Evolutionary conservation across 2,329 filamentous ascomycete species (phyloP).

Genomic region (Gyromitra esculenta): DNA sequence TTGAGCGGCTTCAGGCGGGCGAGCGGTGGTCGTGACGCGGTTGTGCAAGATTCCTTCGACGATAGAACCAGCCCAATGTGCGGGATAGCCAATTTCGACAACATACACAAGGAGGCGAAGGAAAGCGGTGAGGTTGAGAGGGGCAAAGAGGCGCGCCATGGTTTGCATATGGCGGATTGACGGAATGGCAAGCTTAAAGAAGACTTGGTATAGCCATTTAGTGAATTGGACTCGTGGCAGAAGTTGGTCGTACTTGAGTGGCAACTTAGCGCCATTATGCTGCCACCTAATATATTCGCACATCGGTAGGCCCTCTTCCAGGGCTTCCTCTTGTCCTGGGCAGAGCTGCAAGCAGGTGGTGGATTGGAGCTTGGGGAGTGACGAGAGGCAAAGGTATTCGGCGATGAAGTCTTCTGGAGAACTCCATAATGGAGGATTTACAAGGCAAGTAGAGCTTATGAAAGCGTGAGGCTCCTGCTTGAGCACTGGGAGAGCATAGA

Average conservation of each 20-base stretch:
- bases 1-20: constrained; percentile 12
- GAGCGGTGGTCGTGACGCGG: constrained; percentile 28
- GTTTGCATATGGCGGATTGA: constrained; percentile 9
- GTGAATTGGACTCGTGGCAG: constrained; percentile 29
- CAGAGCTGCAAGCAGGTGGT: constrained; percentile 35
- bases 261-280: background rate
- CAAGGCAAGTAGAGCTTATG: constrained; percentile 32
- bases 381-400: constrained; percentile 45
- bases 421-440: constrained; percentile 38
- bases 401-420: constrained; percentile 30
- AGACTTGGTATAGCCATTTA: constrained; percentile 45
- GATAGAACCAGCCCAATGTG: constrained; percentile 36
- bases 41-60: constrained; percentile 44
- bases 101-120: constrained; percentile 31
- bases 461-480: constrained; percentile 36
- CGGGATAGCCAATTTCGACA: constrained; percentile 41
- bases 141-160: constrained; percentile 26
- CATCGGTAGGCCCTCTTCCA: constrained; percentile 33
- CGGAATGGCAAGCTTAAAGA: constrained; percentile 46
- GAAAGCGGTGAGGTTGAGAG: constrained; percentile 45
- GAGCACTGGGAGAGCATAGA: constrained; percentile 46
- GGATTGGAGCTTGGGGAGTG: constrained; percentile 25
- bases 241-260: constrained; percentile 25
- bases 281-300: constrained; percentile 35
- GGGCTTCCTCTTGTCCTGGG: constrained; percentile 22